Percentiles rank a stretch among this genome's conserved stretches.
These are phyloP conservation scores for Saksenaea oblongispora DNA, from an alignment of 371 early-diverging fungal species.

Conservation along the genomic window DNA sequence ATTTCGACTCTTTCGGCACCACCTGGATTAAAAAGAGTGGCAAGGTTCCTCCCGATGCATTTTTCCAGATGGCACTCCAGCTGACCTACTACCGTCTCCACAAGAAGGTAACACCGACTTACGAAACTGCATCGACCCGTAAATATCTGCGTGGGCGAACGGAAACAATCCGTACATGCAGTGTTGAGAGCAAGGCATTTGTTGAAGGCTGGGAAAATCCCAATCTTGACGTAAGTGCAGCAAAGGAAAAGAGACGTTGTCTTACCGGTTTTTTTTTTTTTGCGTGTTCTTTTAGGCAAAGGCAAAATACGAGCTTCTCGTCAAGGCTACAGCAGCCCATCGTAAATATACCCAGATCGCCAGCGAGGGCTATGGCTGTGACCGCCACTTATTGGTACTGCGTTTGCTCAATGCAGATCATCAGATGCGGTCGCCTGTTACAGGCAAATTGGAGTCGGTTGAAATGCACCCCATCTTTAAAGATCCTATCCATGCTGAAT, in stretches of 20 bases:
- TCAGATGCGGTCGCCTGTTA: conserved; percentile 15
- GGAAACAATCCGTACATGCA: conserved; percentile 81
- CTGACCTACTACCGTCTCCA: conserved; percentile 79
- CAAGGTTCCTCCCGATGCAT: conserved; percentile 84
- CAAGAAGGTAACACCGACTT: conserved; percentile 64
- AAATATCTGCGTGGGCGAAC: conserved; percentile 82
- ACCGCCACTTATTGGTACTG: conserved; percentile 85
- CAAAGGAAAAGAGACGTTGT: neutral
- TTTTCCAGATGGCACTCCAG: conserved; percentile 86
- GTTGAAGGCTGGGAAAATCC: conserved; percentile 48
- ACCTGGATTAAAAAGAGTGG: conserved; percentile 68
- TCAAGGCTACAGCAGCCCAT: conserved; percentile 68
- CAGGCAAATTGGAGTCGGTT: conserved; percentile 20
- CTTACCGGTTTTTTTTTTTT: neutral
- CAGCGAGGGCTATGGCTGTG: conserved; percentile 76
- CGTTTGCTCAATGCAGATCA: conserved; percentile 52
- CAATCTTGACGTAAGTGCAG: conserved; percentile 7
- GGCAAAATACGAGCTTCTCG: conserved; percentile 62
- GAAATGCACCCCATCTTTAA: conserved; percentile 68
- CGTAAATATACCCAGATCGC: conserved; percentile 65
- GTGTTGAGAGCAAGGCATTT: conserved; percentile 64
- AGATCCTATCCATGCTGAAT: conserved; percentile 70
- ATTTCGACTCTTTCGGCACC: conserved; percentile 53
- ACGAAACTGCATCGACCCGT: conserved; percentile 85
- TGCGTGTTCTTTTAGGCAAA: conserved; percentile 36